A percentile compares a stretch with the other conserved stretches of the same genome.
Conservation (phyloP, 2,329 filamentous ascomycete genomes). For the Colletotrichum eremochloae region DNA sequence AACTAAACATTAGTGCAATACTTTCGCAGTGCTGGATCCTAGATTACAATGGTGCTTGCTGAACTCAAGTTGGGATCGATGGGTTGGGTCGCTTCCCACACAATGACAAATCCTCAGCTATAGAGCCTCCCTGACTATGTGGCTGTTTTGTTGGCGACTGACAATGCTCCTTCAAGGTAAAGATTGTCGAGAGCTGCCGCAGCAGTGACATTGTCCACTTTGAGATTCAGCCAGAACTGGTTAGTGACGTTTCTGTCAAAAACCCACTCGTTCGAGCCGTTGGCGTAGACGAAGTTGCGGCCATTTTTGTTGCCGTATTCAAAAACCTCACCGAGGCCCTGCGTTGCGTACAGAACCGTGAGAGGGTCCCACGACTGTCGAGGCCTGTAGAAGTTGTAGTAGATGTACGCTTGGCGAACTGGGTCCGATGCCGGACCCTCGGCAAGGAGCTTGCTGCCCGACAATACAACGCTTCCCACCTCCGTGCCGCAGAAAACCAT, state of each 20-base stretch:
- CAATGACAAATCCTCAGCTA: not conserved
- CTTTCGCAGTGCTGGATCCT: not conserved
- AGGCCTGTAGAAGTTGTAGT: constrained; percentile 53
- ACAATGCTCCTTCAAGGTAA: constrained; percentile 47
- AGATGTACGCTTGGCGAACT: constrained; percentile 55
- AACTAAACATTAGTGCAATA: not conserved
- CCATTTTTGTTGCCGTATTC: constrained; percentile 54
- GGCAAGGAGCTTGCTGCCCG: constrained; percentile 54
- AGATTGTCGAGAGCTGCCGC: constrained; percentile 49
- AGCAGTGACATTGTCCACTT: constrained; percentile 48
- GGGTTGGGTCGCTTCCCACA: not conserved
- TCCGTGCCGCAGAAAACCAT: constrained; percentile 60
- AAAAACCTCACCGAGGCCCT: constrained; percentile 53
- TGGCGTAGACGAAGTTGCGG: constrained; percentile 55
- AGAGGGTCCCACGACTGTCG: constrained; percentile 59
- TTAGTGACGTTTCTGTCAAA: constrained; percentile 51
- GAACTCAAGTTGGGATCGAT: no score
- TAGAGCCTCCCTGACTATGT: not conserved
- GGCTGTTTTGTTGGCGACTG: not conserved
- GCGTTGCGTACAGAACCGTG: constrained; percentile 56
- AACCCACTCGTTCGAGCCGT: constrained; percentile 61
- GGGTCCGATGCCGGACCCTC: constrained; percentile 51
- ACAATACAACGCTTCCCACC: constrained; percentile 57
- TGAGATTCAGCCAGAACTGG: constrained; percentile 57
- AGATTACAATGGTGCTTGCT: not conserved